Evolutionary conservation across 176 grass and related monocot genomes (phyloP).

Genomic region (Oryza rufipogon): DNA sequence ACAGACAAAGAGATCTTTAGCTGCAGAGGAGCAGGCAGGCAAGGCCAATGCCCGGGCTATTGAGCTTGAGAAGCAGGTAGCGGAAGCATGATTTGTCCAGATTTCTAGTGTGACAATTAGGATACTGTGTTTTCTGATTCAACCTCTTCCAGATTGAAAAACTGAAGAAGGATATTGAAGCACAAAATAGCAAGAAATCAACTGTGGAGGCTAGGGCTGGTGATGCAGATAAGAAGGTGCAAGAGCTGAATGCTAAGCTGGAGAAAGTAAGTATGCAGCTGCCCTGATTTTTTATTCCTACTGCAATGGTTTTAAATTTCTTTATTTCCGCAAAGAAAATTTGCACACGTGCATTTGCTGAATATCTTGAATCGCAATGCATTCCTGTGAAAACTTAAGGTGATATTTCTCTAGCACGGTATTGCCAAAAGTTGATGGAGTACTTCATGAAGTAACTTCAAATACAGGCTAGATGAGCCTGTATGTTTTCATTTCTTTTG

Average conservation of each 20-base stretch:
- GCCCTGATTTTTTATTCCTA: neutral
- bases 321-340: neutral
- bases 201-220: conserved; percentile 54
- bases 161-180: conserved; percentile 63
- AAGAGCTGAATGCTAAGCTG: conserved; percentile 67
- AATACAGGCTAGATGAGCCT: neutral
- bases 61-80: conserved; percentile 84
- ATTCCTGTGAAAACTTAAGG: conserved; percentile 5
- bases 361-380: neutral
- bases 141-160: conserved; percentile 53
- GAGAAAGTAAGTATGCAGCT: conserved; percentile 59
- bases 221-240: conserved; percentile 62
- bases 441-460: neutral
- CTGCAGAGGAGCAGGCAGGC: conserved; percentile 59
- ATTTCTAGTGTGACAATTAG: conserved; percentile 1
- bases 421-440: neutral
- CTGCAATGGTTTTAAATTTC: conserved; percentile 22
- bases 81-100: neutral
- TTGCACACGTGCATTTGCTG: neutral
- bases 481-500: neutral
- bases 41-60: conserved; percentile 45
- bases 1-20: conserved; percentile 52
- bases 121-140: conserved; percentile 23
- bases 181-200: conserved; percentile 53
- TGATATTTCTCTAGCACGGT: conserved; percentile 5